Base-by-base conservation (phyloP, 1,284 basidiomycete genomes). In the Trichosporon ovoides region DNA sequence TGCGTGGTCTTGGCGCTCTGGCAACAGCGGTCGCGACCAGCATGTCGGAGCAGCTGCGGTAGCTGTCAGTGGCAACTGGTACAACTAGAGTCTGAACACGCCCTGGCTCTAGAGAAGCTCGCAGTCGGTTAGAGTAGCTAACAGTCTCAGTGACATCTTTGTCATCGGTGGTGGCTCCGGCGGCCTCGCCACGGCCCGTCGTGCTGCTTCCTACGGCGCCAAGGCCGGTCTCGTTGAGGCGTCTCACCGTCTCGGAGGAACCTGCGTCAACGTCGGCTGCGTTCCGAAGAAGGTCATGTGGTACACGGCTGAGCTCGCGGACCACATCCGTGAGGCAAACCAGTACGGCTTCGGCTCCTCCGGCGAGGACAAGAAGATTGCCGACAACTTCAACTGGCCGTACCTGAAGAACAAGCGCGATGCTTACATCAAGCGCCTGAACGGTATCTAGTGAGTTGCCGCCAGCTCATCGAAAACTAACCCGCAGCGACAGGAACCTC, bases 221-320 rank as follows among this genome's bases (percentile, higher is more conserved):
- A 97, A 95, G 77, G 91, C 92, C 52, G 92, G 90, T 12, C 80
- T 98, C 22, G 85, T 97, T 33, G 95, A 99, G 76, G 82, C 82
- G 51, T 84, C 85, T 9, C 83, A 84, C 19, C 77, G 83, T 37
- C 83, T 95, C 6, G 96, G 96, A 38, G 96, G 96, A 46, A 98
- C 96, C 36, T 98, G 96, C 73, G 95, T 99, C 62, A 98, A 84
- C 64, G 83, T 77, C 35, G 77, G 72, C 62, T 77, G 70, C 64
- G 76, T 75, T 11, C 65, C 64, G 38, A 69, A 68, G 65, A 69
- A 97, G 89, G 86, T 99, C 62, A 98, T 98, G 96, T 98, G 96
- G 96, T 90, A 98, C 73, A 93, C 95, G 34, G 92, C 96, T 54
- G 95, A 98, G 77, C 80, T 93, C 55, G 85, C 87, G 38, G 93